A percentile compares a stretch with the other conserved stretches of the same genome.
These are phyloP conservation scores for Blastobotrys americana DNA, from an alignment of 805 yeast species.

Conservation along the genomic window DNA sequence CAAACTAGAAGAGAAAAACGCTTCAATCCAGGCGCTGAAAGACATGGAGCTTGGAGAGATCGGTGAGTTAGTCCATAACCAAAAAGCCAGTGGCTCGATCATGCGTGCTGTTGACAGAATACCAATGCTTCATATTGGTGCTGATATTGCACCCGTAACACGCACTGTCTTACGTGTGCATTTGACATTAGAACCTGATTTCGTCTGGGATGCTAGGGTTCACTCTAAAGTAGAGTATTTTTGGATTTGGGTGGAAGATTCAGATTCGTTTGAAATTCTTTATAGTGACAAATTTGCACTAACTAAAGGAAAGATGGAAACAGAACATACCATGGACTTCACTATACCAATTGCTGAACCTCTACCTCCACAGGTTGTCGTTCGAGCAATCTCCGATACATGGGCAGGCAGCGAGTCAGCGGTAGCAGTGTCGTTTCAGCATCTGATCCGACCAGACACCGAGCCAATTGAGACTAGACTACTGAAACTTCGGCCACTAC, in stretches of 20 bases:
- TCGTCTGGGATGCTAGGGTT: conserved; percentile 71
- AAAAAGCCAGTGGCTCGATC: conserved; percentile 59
- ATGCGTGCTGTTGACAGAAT: conserved; percentile 58
- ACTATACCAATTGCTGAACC: conserved; percentile 90
- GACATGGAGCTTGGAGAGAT: conserved; percentile 69
- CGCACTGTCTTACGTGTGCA: conserved; percentile 78
- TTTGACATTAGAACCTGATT: conserved; percentile 62
- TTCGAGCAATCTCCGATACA: conserved; percentile 70
- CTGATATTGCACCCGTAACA: conserved; percentile 86
- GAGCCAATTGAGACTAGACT: conserved; percentile 80
- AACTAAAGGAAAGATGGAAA: conserved; percentile 46
- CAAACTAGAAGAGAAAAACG: conserved; percentile 41
- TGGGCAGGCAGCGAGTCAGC: conserved; percentile 85
- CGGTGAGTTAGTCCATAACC: conserved; percentile 85
- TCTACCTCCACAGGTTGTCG: conserved; percentile 78
- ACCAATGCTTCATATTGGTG: conserved; percentile 67
- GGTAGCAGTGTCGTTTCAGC: conserved; percentile 80
- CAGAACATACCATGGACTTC: conserved; percentile 70
- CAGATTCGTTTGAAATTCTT: conserved; percentile 61
- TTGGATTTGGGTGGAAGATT: conserved; percentile 90
- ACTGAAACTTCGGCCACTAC: conserved; percentile 76
- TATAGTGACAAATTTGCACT: conserved; percentile 79
- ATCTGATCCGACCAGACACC: conserved; percentile 78
- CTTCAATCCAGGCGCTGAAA: conserved; percentile 63
- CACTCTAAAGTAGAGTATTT: conserved; percentile 84